phyloP scores from a whole-genome alignment of 495 filamentous ascomycete genomes.

The Trichoderma reesei region DNA sequence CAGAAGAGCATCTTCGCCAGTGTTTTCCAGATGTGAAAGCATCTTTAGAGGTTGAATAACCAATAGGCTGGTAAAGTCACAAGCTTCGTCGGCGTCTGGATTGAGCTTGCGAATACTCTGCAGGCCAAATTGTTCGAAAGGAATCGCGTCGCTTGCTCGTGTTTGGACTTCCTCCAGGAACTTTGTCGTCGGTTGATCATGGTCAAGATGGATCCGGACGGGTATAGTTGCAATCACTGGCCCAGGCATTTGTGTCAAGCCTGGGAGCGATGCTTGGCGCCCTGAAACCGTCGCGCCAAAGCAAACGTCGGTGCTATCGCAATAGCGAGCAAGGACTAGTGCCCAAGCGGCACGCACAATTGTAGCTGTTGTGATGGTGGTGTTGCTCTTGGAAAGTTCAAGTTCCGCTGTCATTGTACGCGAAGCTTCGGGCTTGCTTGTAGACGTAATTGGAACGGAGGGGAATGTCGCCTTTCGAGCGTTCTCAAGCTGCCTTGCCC shows the following conservation, averaged over 20 bases:
- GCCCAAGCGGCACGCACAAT: conserved; percentile 29
- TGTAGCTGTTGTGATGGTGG: conserved; percentile 23
- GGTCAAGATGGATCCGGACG: conserved; percentile 25
- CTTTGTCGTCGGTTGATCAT: conserved; percentile 8
- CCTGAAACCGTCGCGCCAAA: conserved; percentile 37
- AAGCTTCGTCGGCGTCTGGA: conserved; percentile 18
- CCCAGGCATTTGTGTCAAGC: conserved; percentile 37
- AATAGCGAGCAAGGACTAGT: conserved; percentile 21
- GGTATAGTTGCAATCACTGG: conserved; percentile 52
- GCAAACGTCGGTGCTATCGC: conserved; percentile 32
- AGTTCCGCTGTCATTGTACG: conserved; percentile 2
- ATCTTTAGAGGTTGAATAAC: conserved; percentile 23
- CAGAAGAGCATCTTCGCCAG: neutral
- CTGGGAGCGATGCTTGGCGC: conserved; percentile 19
- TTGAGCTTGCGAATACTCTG: conserved; percentile 1
- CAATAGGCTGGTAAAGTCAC: conserved; percentile 27
- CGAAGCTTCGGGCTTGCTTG: neutral
- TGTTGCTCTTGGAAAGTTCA: neutral
- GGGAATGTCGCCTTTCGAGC: neutral
- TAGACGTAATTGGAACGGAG: neutral
- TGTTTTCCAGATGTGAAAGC: neutral
- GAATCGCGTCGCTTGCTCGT: conserved; percentile 25
- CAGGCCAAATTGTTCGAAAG: conserved; percentile 16
- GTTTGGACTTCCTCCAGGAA: conserved; percentile 23
- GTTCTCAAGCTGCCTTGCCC: neutral